These are phyloP conservation scores for Protomyces inouyei DNA, from an alignment of 1,139 yeast genomes.

Conservation along the genomic window DNA sequence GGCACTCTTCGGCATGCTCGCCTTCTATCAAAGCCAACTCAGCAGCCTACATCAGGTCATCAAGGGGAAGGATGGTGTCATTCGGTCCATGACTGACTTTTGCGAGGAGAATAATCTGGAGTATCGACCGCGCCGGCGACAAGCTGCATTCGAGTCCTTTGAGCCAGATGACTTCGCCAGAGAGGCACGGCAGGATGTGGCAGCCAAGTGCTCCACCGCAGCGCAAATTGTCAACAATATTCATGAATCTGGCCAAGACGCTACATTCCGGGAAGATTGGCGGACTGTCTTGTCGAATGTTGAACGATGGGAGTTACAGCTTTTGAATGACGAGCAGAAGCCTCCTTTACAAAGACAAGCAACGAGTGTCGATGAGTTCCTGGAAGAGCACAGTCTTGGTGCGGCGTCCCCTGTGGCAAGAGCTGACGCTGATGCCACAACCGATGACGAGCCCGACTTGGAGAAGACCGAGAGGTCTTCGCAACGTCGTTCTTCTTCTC, in stretches of 20 bases:
- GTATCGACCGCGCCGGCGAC: slow-evolving; percentile 14
- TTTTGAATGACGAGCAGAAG: not conserved
- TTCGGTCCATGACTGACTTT: slow-evolving; percentile 9
- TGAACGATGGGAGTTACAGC: not conserved
- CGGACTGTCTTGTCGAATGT: not conserved
- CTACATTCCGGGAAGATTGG: slow-evolving; percentile 10
- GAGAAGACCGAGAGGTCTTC: not conserved
- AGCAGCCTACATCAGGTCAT: not conserved
- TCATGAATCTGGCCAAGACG: not conserved
- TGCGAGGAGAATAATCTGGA: not conserved
- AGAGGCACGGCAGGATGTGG: not conserved
- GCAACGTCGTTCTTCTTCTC: not conserved
- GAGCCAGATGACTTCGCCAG: not conserved
- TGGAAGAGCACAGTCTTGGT: not conserved
- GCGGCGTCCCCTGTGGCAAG: not conserved
- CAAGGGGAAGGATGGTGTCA: slow-evolving; percentile 12
- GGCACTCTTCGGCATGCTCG: slow-evolving; percentile 12
- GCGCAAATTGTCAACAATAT: not conserved
- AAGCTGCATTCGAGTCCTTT: not conserved
- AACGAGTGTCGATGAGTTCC: not conserved
- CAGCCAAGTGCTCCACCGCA: not conserved
- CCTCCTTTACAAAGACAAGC: not conserved
- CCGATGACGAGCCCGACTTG: not conserved
- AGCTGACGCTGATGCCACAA: not conserved
- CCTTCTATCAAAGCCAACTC: slow-evolving; percentile 12